These are phyloP conservation scores for Phytophthora citrophthora DNA, from an alignment of 352 stramenopile genomes.

Conservation along the genomic window DNA sequence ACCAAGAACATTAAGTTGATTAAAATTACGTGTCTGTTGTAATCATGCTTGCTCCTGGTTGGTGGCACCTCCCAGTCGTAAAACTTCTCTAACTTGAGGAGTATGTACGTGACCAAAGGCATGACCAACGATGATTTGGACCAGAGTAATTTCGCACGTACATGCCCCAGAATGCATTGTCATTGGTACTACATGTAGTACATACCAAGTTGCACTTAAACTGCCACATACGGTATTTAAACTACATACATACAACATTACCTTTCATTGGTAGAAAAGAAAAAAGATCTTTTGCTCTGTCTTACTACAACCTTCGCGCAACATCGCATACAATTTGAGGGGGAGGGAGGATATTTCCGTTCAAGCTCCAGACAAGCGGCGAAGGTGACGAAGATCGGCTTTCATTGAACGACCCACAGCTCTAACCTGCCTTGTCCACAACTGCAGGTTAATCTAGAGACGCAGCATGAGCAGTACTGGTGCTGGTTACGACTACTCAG, in stretches of 20 bases:
- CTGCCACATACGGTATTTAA: not conserved
- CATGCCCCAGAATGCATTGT: too few species aligned
- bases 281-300: conserved; percentile 11
- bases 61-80: too few species aligned
- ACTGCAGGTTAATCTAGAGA: conserved; percentile 12
- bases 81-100: too few species aligned
- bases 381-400: conserved; percentile 32
- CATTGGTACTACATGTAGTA: too few species aligned
- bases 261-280: conserved; percentile 4
- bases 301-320: conserved; percentile 21
- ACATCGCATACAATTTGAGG: conserved; percentile 4
- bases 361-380: conserved; percentile 18
- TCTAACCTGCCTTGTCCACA: conserved; percentile 1
- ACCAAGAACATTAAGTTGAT: too few species aligned
- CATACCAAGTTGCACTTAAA: not conserved
- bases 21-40: too few species aligned
- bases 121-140: too few species aligned
- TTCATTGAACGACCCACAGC: not conserved
- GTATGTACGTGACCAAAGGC: too few species aligned
- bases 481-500: conserved; percentile 88
- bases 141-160: too few species aligned
- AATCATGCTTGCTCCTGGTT: too few species aligned
- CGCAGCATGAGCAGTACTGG: conserved; percentile 83
- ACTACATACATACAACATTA: not conserved
- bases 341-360: conserved; percentile 33